These are phyloP conservation scores for Septoria linicola DNA, from an alignment of 2,329 filamentous ascomycete species.

Conservation along the genomic window DNA sequence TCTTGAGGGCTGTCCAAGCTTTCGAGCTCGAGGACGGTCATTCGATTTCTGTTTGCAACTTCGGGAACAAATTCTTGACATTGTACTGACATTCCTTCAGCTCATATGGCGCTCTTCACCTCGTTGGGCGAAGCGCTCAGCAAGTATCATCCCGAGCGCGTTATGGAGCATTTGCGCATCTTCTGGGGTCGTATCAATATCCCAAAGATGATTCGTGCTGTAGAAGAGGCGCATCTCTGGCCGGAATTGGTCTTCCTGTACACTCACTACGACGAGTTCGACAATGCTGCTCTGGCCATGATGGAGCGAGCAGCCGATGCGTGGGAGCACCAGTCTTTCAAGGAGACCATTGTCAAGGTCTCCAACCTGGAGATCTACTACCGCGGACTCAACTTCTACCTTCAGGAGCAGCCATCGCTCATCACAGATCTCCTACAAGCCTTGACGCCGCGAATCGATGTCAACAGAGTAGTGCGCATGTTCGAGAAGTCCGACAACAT, in stretches of 20 bases:
- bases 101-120: slow-evolving; percentile 97
- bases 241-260: slow-evolving; percentile 97
- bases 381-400: slow-evolving; percentile 92
- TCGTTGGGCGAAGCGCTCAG: slow-evolving; percentile 86
- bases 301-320: slow-evolving; percentile 97
- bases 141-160: slow-evolving; percentile 90
- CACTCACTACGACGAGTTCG: slow-evolving; percentile 96
- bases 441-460: slow-evolving; percentile 89
- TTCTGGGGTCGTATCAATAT: slow-evolving; percentile 99
- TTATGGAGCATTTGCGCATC: slow-evolving; percentile 98
- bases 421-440: slow-evolving; percentile 93
- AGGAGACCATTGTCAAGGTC: slow-evolving; percentile 97
- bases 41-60: too few species aligned
- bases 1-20: neutral
- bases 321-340: slow-evolving; percentile 99
- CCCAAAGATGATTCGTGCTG: slow-evolving; percentile 90
- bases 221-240: slow-evolving; percentile 94
- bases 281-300: slow-evolving; percentile 94
- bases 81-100: slow-evolving; percentile 43
- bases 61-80: too few species aligned
- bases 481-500: slow-evolving; percentile 98
- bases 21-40: too few species aligned
- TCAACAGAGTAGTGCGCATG: slow-evolving; percentile 98
- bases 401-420: slow-evolving; percentile 93
- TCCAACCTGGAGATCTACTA: slow-evolving; percentile 99